Base-by-base conservation (phyloP, 805 yeast species). In the Candida ipomoeae region DNA sequence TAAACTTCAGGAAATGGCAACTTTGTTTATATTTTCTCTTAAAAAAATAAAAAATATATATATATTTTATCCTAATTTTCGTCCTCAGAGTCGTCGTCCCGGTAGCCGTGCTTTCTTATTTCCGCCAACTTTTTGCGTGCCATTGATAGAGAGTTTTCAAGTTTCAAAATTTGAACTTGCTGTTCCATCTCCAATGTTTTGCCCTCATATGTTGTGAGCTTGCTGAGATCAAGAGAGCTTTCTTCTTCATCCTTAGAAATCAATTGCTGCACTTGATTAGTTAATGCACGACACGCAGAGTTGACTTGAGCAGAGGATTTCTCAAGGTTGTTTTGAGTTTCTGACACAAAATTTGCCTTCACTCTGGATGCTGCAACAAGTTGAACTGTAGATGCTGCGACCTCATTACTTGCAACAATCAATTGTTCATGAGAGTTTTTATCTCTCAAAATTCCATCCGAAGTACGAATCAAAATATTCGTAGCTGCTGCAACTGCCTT, bases 381-480 rank as follows among this genome's bases (percentile, higher is more conserved):
- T 71, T 89, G 97, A 2, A 92, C 95, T 0, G 96, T 89, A 0
- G 96, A 85, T 0, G 96, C 90, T 1, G 96, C 91, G 7, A 89
- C 96, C 64, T 89, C 96, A 60, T 87, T 88, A 1, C 95, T 89
- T 0, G 96, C 92, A 23, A 89, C 96, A 58, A 89, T 86, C 52
- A 89, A 78, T 68, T 89, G 87, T 63, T 89, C 96, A 50, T 83
- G 89, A 0, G 88, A 71, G 56, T 83, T 84, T n/a, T 67, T 65
- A 1, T 77, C 76, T 46, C 78, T 74, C 37, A 89, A 70, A 15
- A 88, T 89, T 17, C 95, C 94, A 68, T 89, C 94, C 0, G 96
- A 95, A n/a, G 89, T 85, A 52, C 80, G 80, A 52, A 89, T 89
- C 55, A 89, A 75, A n/a, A 85, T 72, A 60, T 84, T 85, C 2